Percentiles rank a stretch among this genome's conserved stretches.
These are phyloP conservation scores for Croton setiger DNA, from an alignment of 441 rosid genomes.

Conservation along the genomic window DNA sequence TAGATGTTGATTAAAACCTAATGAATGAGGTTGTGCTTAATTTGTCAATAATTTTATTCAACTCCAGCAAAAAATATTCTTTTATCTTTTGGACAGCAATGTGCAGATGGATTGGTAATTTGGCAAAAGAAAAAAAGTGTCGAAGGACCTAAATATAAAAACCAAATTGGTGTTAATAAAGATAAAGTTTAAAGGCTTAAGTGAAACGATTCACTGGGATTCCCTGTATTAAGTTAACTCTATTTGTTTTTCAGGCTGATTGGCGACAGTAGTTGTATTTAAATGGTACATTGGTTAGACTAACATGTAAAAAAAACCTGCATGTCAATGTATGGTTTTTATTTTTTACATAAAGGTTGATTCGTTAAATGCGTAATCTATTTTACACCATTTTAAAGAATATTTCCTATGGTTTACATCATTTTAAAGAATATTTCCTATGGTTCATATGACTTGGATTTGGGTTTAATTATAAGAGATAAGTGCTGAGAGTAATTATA, in stretches of 20 bases:
- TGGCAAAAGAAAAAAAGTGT: not conserved
- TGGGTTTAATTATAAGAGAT: too few relatives aligned
- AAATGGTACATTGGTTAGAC: not conserved
- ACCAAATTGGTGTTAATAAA: not conserved
- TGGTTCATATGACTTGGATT: too few relatives aligned
- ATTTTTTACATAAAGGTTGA: not conserved
- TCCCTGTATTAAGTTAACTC: not conserved
- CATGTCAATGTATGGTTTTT: not conserved
- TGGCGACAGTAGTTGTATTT: not conserved
- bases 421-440: too few relatives aligned
- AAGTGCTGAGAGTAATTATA: too few relatives aligned
- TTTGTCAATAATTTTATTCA: too few relatives aligned
- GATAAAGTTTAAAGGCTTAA: not conserved
- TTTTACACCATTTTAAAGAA: too few relatives aligned
- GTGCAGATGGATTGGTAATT: not conserved
- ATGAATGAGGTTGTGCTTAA: too few relatives aligned
- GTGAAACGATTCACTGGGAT: not conserved
- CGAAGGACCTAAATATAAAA: not conserved
- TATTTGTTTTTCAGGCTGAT: not conserved
- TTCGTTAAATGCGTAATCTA: too few relatives aligned
- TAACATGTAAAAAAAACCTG: not conserved
- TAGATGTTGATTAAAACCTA: too few relatives aligned
- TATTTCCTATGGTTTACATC: too few relatives aligned
- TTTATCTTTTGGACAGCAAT: too few relatives aligned
- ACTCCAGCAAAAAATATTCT: too few relatives aligned